A percentile compares a stretch with the other conserved stretches of the same genome.
These are phyloP conservation scores for Anastatica hierochuntica DNA, from an alignment of 345 rosid species.

Conservation along the genomic window DNA sequence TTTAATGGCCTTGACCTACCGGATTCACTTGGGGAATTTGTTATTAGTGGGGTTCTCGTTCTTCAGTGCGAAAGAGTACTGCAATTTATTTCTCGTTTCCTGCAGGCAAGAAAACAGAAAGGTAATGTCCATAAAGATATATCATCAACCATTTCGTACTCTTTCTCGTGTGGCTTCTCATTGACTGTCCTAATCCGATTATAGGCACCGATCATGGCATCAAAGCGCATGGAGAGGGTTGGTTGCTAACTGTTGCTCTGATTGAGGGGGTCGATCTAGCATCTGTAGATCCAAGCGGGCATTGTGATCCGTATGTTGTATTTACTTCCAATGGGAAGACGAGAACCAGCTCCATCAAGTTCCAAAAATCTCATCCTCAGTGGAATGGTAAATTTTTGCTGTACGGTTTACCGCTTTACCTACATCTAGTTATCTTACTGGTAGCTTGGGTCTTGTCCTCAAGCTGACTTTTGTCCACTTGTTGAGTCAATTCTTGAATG, in stretches of 20 bases:
- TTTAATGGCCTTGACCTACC: constrained; percentile 92
- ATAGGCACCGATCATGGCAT: constrained; percentile 91
- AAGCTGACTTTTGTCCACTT: neutral
- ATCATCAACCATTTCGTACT: neutral
- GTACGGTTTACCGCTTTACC: neutral
- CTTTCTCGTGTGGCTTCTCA: neutral
- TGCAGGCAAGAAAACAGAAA: constrained; percentile 79
- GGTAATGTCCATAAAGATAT: constrained; percentile 33
- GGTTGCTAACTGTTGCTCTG: constrained; percentile 90
- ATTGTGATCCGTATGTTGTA: constrained; percentile 87
- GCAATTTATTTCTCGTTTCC: constrained; percentile 59
- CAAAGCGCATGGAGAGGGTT: constrained; percentile 95
- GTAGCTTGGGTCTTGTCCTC: neutral
- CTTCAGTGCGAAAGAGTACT: constrained; percentile 73
- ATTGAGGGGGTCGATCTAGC: constrained; percentile 80
- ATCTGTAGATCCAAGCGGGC: constrained; percentile 83
- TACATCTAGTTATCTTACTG: constrained; percentile 3
- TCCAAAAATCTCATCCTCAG: constrained; percentile 72
- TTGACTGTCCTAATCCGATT: neutral
- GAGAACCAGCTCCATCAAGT: constrained; percentile 91
- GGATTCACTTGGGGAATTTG: constrained; percentile 81
- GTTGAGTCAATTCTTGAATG: constrained; percentile 5
- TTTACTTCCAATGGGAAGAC: constrained; percentile 86
- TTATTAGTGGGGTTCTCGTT: constrained; percentile 68
- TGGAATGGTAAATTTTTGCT: constrained; percentile 70